Evolutionary conservation across 179 eudicot species (phyloP).

Genomic region (Beta macrorhiza): DNA sequence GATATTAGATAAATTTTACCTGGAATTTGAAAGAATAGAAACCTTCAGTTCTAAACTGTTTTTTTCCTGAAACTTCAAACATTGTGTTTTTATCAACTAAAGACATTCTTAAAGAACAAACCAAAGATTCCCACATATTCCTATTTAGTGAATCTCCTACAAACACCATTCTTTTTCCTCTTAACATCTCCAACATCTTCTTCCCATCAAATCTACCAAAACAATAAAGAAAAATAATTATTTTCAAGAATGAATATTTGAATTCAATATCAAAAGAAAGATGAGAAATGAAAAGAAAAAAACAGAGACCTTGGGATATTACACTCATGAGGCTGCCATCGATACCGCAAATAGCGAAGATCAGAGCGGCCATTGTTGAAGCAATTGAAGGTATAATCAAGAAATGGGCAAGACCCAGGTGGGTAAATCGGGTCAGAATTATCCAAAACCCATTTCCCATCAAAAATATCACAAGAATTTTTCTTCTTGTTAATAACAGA

Average conservation of each 20-base stretch:
- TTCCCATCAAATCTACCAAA: constrained; percentile 52
- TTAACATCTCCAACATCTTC: constrained; percentile 55
- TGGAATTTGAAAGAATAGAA: constrained; percentile 47
- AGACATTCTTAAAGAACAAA: constrained; percentile 55
- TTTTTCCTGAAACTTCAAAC: constrained; percentile 41
- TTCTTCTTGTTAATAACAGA: background rate
- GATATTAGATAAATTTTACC: constrained; percentile 22
- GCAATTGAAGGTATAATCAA: constrained; percentile 56
- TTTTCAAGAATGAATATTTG: background rate
- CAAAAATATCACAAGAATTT: constrained; percentile 55
- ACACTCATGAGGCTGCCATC: constrained; percentile 58
- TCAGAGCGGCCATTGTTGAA: constrained; percentile 57
- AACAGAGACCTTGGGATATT: constrained; percentile 54
- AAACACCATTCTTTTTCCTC: constrained; percentile 61
- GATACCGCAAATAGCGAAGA: constrained; percentile 40
- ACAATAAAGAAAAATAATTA: no score
- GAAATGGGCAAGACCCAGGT: constrained; percentile 59
- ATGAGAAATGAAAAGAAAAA: background rate
- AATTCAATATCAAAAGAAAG: background rate
- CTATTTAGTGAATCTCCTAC: constrained; percentile 71
- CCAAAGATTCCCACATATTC: constrained; percentile 71
- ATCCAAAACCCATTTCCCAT: constrained; percentile 55
- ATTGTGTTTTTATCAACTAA: constrained; percentile 38
- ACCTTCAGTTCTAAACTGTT: constrained; percentile 42
- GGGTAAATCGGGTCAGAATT: constrained; percentile 40